These are phyloP conservation scores for Eremothecium gossypii DNA, from an alignment of 1,139 yeast genomes.

Conservation along the genomic window DNA sequence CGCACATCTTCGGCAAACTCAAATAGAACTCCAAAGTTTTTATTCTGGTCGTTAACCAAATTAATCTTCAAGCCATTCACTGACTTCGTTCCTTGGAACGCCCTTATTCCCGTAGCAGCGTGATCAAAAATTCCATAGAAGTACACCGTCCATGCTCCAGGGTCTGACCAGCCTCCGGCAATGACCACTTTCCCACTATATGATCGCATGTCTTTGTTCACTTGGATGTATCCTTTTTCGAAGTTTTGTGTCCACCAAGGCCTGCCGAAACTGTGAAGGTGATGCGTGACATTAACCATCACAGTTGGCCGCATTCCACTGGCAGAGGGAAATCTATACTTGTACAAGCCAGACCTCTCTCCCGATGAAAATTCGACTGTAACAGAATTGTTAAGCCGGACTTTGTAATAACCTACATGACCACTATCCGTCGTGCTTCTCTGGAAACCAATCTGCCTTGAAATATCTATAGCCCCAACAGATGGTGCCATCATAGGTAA, in stretches of 20 bases:
- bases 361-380: conserved; percentile 29
- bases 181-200: conserved; percentile 28
- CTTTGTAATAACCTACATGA: conserved; percentile 28
- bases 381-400: conserved; percentile 23
- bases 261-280: conserved; percentile 25
- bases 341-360: conserved; percentile 28
- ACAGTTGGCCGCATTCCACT: conserved; percentile 9
- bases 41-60: conserved; percentile 14
- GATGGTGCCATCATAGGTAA: conserved; percentile 20
- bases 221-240: conserved; percentile 26
- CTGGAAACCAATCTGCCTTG: conserved; percentile 12
- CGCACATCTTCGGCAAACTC: conserved; percentile 14
- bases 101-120: conserved; percentile 13
- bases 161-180: conserved; percentile 33
- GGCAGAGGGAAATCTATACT: conserved; percentile 24
- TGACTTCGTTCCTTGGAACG: conserved; percentile 13
- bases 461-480: conserved; percentile 19
- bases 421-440: conserved; percentile 24
- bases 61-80: conserved; percentile 1
- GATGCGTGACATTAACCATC: conserved; percentile 31
- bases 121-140: conserved; percentile 30
- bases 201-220: conserved; percentile 17
- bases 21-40: conserved; percentile 26
- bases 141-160: conserved; percentile 29
- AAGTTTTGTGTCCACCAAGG: conserved; percentile 33